A percentile compares a stretch with the other conserved stretches of the same genome.
These are phyloP conservation scores for Cyclotella distinguenda DNA, from an alignment of 108 stramenopile species.

Conservation along the genomic window DNA sequence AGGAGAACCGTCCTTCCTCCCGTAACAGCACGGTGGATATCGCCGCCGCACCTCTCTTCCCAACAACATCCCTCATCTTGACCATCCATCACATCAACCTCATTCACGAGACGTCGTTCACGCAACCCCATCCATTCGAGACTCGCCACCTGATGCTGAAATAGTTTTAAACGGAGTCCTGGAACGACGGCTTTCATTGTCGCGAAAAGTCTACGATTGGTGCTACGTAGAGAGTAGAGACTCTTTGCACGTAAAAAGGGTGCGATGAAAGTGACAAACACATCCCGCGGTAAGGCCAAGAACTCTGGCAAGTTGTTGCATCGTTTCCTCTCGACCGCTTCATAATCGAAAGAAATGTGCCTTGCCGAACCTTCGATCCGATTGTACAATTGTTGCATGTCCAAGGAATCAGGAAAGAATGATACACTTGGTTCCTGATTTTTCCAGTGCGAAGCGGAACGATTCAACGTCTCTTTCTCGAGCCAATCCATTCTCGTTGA, in stretches of 20 bases:
- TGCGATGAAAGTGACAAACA: slow-evolving; percentile 54
- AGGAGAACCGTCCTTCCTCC: slow-evolving; percentile 59
- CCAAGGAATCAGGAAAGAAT: slow-evolving; percentile 61
- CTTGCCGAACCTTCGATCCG: slow-evolving; percentile 52
- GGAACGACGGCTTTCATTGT: slow-evolving; percentile 60
- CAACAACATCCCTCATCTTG: neutral
- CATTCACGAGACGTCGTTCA: slow-evolving; percentile 49
- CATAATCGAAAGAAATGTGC: neutral
- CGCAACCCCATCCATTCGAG: slow-evolving; percentile 78
- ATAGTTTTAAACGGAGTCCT: slow-evolving; percentile 63
- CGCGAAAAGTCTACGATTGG: slow-evolving; percentile 52
- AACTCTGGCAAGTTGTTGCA: slow-evolving; percentile 5
- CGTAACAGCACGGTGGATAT: slow-evolving; percentile 62
- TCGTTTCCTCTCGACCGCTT: too few species aligned
- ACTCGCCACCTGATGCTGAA: slow-evolving; percentile 70
- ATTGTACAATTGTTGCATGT: slow-evolving; percentile 60
- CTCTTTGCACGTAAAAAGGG: slow-evolving; percentile 57
- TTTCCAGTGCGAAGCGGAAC: neutral
- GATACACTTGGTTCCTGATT: neutral
- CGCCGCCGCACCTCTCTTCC: slow-evolving; percentile 37
- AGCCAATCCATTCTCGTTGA: slow-evolving; percentile 37
- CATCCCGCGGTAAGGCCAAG: slow-evolving; percentile 51
- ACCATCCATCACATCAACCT: slow-evolving; percentile 20
- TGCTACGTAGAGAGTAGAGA: slow-evolving; percentile 54
- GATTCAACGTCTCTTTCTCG: neutral